Conservation (phyloP, 1,284 basidiomycete species). For the Ceratobasidium theobromae region DNA sequence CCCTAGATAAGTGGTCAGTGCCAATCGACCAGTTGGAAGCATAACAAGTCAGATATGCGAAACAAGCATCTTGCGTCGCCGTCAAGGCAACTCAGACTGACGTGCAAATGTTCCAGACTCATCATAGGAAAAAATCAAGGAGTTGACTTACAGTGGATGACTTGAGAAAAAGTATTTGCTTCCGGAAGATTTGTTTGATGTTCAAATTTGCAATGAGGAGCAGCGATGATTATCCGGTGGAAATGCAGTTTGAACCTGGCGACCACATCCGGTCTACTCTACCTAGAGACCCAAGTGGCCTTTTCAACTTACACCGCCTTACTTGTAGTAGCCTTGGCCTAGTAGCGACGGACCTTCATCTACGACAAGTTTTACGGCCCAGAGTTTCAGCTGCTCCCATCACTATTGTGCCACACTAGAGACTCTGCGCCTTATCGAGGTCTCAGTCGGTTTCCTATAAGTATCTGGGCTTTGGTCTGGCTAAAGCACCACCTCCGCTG, state of each 20-base stretch:
- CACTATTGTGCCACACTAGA: too few relatives aligned
- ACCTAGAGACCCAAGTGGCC: background rate
- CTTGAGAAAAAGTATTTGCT: background rate
- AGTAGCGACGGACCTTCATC: too few relatives aligned
- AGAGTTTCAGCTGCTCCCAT: too few relatives aligned
- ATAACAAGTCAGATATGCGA: constrained; percentile 23
- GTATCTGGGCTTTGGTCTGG: background rate
- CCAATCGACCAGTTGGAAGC: background rate
- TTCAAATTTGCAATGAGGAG: too few relatives aligned
- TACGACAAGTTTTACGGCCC: too few relatives aligned
- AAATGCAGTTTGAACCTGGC: constrained; percentile 2
- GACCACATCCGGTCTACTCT: background rate
- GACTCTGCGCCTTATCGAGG: background rate
- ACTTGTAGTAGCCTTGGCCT: background rate
- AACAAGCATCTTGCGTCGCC: background rate
- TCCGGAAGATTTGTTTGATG: constrained; percentile 22
- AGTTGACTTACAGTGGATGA: background rate
- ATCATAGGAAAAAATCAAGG: constrained; percentile 1
- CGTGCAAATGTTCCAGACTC: constrained; percentile 51
- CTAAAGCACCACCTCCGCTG: constrained; percentile 10
- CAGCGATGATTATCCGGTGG: too few relatives aligned
- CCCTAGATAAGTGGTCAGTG: background rate
- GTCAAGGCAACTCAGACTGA: constrained; percentile 50
- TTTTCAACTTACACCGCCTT: background rate
- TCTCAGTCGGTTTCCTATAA: background rate